Evolutionary conservation across 2,329 filamentous ascomycete genomes (phyloP).

Genomic region (Aphanoascus verrucosus): DNA sequence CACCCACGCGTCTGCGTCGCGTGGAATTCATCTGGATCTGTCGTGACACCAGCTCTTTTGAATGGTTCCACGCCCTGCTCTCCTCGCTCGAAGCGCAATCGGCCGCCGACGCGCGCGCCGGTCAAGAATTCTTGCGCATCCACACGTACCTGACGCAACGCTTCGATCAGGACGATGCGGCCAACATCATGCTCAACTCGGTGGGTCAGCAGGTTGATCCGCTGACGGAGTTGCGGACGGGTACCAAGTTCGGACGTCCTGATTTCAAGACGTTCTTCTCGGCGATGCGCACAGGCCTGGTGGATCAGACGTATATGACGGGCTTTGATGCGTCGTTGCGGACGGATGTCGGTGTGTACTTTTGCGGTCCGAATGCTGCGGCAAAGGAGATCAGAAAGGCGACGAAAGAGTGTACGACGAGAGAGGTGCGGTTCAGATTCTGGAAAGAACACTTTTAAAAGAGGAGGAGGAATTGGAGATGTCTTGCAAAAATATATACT

Average conservation of each 20-base stretch:
- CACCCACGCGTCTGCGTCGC: constrained; percentile 75
- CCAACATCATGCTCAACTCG: constrained; percentile 95
- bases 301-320: constrained; percentile 72
- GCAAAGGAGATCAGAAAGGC: constrained; percentile 79
- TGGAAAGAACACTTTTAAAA: constrained; percentile 80
- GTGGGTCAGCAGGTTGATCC: constrained; percentile 83
- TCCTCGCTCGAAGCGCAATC: constrained; percentile 84
- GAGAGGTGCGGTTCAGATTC: constrained; percentile 86
- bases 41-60: constrained; percentile 88
- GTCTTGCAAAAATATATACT: neutral
- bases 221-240: constrained; percentile 75
- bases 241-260: constrained; percentile 90
- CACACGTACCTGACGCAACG: constrained; percentile 96
- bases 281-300: constrained; percentile 77
- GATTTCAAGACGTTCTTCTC: constrained; percentile 73
- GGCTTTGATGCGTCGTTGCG: constrained; percentile 65
- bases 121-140: constrained; percentile 79
- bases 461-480: neutral
- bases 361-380: constrained; percentile 75
- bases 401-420: constrained; percentile 58
- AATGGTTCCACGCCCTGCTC: constrained; percentile 95
- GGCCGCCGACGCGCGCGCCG: constrained; percentile 49
- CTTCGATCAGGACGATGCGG: constrained; percentile 79
- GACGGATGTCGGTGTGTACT: constrained; percentile 92
- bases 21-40: constrained; percentile 99